These are phyloP conservation scores for Penicillium desertorum DNA, from an alignment of 495 filamentous ascomycete species.

Conservation along the genomic window DNA sequence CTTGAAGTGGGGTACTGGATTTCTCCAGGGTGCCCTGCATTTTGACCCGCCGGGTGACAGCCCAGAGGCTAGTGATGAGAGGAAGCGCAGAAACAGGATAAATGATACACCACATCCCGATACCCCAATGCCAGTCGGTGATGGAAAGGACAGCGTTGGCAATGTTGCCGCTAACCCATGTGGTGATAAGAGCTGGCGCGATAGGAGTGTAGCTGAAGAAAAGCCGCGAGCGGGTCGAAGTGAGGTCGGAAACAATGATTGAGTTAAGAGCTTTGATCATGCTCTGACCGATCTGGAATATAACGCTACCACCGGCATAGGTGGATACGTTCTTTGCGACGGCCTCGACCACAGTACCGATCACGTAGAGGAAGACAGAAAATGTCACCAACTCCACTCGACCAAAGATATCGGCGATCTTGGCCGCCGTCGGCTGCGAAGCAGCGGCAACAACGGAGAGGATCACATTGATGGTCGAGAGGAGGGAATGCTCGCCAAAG, in stretches of 20 bases:
- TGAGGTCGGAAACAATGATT: constrained; percentile 17
- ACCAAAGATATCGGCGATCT: constrained; percentile 13
- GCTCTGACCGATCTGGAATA: constrained; percentile 9
- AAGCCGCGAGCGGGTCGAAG: constrained; percentile 11
- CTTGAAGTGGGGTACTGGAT: not conserved
- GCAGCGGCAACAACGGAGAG: constrained; percentile 13
- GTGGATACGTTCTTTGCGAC: constrained; percentile 5
- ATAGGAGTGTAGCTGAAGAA: constrained; percentile 14
- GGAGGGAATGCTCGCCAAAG: constrained; percentile 14
- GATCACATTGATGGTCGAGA: constrained; percentile 15
- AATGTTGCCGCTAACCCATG: constrained; percentile 16
- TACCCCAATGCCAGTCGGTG: constrained; percentile 13
- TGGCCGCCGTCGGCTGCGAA: constrained; percentile 12
- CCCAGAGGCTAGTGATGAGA: constrained; percentile 7
- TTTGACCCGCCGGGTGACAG: constrained; percentile 8
- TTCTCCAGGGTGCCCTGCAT: not conserved
- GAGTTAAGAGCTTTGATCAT: constrained; percentile 9
- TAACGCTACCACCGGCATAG: constrained; percentile 8
- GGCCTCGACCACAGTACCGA: constrained; percentile 11
- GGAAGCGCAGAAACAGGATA: constrained; percentile 7
- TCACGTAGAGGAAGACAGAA: constrained; percentile 13
- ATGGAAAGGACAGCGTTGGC: constrained; percentile 3
- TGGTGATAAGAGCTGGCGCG: constrained; percentile 12
- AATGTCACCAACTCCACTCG: constrained; percentile 12
- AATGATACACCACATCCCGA: constrained; percentile 19